These are phyloP conservation scores for Fusarium humuli DNA, from an alignment of 2,329 filamentous ascomycete species.

Conservation along the genomic window DNA sequence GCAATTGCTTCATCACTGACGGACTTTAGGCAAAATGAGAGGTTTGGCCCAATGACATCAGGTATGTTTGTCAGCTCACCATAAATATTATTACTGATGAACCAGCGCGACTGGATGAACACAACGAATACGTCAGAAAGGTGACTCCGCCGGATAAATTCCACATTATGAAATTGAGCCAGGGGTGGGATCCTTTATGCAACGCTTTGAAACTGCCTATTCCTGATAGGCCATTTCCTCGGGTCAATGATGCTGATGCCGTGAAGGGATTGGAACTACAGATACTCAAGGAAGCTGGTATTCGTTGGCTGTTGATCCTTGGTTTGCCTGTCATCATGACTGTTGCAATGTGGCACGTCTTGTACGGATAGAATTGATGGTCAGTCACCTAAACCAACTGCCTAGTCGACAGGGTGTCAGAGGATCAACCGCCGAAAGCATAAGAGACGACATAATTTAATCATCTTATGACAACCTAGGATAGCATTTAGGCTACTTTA, in stretches of 20 bases:
- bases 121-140: not conserved
- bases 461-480: rapidly evolving
- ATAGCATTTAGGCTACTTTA: not conserved
- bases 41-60: not conserved
- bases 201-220: not conserved
- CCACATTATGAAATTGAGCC: not conserved
- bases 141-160: not conserved
- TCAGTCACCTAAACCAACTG: not conserved
- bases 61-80: not conserved
- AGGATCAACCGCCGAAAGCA: rapidly evolving
- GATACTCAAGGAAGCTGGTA: not conserved
- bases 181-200: not conserved
- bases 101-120: not conserved
- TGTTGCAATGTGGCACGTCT: not conserved
- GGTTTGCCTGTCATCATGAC: not conserved
- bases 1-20: not conserved
- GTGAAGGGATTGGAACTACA: not conserved
- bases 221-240: not conserved
- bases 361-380: not conserved
- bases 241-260: not conserved
- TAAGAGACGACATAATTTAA: not conserved
- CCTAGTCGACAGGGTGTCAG: not conserved
- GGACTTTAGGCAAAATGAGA: not conserved
- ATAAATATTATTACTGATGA: not conserved
- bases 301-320: not conserved